Conservation (phyloP, 2,329 filamentous ascomycete species). For the Ceratocystis destructans region DNA sequence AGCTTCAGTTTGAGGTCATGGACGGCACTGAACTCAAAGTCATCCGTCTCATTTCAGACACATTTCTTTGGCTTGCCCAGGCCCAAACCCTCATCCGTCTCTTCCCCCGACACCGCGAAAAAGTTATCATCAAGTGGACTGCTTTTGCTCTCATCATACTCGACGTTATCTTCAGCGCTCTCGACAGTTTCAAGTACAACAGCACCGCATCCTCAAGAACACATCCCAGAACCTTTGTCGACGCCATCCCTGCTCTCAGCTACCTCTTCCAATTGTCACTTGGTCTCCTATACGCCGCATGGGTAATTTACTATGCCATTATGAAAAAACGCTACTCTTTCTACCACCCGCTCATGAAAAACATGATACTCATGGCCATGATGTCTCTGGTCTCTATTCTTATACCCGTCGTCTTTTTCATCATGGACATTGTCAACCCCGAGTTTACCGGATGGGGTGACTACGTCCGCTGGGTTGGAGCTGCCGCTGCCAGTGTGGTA, state of each 20-base stretch:
- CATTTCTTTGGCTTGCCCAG: conserved; percentile 93
- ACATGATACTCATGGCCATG: conserved; percentile 66
- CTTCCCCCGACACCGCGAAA: conserved; percentile 92
- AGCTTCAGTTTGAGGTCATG: conserved; percentile 65
- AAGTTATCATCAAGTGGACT: conserved; percentile 97
- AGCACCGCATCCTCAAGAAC: conserved; percentile 35
- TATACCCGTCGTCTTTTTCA: conserved; percentile 85
- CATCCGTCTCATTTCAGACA: conserved; percentile 84
- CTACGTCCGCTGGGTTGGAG: conserved; percentile 92
- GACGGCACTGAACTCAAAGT: conserved; percentile 75
- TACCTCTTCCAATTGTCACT: conserved; percentile 84
- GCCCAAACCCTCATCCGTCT: conserved; percentile 91
- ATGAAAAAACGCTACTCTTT: conserved; percentile 85
- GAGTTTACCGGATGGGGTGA: conserved; percentile 86
- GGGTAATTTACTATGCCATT: conserved; percentile 87
- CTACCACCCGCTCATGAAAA: conserved; percentile 81
- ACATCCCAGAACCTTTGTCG: conserved; percentile 63
- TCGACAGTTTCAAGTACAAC: conserved; percentile 68
- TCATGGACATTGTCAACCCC: conserved; percentile 74
- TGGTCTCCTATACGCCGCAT: conserved; percentile 77
- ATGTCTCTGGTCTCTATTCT: conserved; percentile 71
- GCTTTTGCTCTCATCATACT: conserved; percentile 86
- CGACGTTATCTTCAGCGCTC: conserved; percentile 77
- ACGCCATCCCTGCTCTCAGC: conserved; percentile 79
- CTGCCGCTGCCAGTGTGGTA: conserved; percentile 85